These are phyloP conservation scores for Penicillium chermesinum DNA, from an alignment of 495 filamentous ascomycete genomes.

Conservation along the genomic window DNA sequence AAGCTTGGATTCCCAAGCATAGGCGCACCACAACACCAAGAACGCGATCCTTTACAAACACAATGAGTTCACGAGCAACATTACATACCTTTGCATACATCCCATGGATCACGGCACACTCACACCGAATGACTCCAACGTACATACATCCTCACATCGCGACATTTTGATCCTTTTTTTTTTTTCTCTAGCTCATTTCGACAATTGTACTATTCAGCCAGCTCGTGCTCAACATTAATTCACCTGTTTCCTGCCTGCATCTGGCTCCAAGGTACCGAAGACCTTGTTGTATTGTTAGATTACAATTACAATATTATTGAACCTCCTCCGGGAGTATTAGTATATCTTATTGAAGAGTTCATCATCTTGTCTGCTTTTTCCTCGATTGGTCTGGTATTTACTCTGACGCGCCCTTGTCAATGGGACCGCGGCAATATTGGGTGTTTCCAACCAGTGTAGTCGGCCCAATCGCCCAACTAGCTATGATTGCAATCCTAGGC, in stretches of 20 bases:
- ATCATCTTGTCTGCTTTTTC: background rate
- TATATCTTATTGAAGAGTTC: background rate
- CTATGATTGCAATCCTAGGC: background rate
- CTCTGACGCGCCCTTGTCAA: background rate
- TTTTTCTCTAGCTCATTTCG: constrained; percentile 12
- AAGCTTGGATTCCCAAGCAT: background rate
- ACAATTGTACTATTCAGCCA: constrained; percentile 12
- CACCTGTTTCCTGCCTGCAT: background rate
- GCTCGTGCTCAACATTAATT: constrained; percentile 9
- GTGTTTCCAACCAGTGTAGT: background rate
- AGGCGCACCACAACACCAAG: constrained; percentile 3
- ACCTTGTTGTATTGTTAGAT: constrained; percentile 4
- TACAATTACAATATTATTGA: constrained; percentile 6
- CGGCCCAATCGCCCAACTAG: background rate
- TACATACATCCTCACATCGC: constrained; percentile 14
- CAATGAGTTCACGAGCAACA: constrained; percentile 18
- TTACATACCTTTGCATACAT: constrained; percentile 16
- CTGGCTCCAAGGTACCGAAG: constrained; percentile 4
- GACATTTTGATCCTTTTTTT: constrained; percentile 3
- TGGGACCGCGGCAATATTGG: background rate
- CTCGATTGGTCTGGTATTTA: background rate
- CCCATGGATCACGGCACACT: constrained; percentile 5
- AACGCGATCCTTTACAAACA: constrained; percentile 8
- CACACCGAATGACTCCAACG: constrained; percentile 8
- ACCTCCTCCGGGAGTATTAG: background rate